Percentiles rank a stretch among this genome's conserved stretches.
Conservation (phyloP, 1,139 yeast species). For the Kodamaea sp. region DNA sequence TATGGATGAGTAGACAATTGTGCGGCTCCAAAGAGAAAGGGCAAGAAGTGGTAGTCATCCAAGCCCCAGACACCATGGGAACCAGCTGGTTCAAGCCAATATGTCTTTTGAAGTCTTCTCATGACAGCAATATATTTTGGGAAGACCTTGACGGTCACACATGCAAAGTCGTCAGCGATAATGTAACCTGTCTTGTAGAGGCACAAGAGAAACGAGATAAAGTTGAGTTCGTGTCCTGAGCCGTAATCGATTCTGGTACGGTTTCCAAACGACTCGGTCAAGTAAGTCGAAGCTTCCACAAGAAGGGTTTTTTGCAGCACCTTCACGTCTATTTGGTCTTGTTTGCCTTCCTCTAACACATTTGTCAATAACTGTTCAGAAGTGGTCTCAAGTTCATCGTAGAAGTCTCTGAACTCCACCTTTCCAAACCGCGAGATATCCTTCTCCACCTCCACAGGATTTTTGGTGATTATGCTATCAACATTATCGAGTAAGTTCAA, state of each 20-base stretch:
- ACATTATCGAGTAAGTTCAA: constrained; percentile 48
- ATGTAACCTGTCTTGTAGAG: constrained; percentile 43
- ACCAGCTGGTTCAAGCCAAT: constrained; percentile 87
- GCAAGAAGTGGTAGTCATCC: constrained; percentile 93
- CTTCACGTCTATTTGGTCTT: not conserved
- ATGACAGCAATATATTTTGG: constrained; percentile 54
- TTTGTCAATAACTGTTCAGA: not conserved
- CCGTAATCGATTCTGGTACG: constrained; percentile 90
- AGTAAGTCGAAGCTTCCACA: constrained; percentile 52
- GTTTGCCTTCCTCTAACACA: not conserved
- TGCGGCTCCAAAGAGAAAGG: constrained; percentile 84
- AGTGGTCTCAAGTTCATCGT: constrained; percentile 47
- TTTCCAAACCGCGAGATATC: constrained; percentile 88
- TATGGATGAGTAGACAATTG: constrained; percentile 79
- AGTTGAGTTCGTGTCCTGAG: constrained; percentile 93
- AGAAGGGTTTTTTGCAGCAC: constrained; percentile 8
- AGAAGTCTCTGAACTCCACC: constrained; percentile 80
- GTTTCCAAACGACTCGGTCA: constrained; percentile 81
- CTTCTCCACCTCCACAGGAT: constrained; percentile 71
- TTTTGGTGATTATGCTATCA: constrained; percentile 41
- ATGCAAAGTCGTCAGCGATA: constrained; percentile 41
- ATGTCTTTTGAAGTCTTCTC: constrained; percentile 51
- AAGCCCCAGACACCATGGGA: constrained; percentile 97
- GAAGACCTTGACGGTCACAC: constrained; percentile 65
- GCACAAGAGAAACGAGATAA: constrained; percentile 67